Evolutionary conservation across 768 basidiomycete genomes (phyloP).

Genomic region (Pholiota microspora): DNA sequence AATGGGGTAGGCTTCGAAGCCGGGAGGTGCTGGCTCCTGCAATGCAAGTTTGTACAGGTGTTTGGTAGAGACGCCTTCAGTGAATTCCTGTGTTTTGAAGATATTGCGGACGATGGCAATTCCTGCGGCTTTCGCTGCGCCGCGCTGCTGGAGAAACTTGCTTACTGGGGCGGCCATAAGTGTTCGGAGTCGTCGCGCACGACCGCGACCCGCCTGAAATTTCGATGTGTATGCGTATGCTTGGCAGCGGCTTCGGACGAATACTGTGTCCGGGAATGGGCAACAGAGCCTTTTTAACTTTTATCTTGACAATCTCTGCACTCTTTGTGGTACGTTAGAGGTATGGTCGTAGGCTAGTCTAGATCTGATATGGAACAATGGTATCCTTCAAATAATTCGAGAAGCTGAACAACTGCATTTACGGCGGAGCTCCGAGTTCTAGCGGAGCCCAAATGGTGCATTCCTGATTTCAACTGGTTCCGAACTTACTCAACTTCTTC

Average conservation of each 20-base stretch:
- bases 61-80: slow-evolving; percentile 33
- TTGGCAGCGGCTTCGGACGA: slow-evolving; percentile 10
- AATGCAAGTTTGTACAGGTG: slow-evolving; percentile 37
- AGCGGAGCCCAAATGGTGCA: too few species aligned
- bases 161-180: neutral
- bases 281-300: too few species aligned
- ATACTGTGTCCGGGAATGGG: too few species aligned
- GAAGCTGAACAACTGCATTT: too few species aligned
- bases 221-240: slow-evolving; percentile 9
- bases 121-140: slow-evolving; percentile 15
- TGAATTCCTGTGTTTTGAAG: slow-evolving; percentile 23
- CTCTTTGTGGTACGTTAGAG: too few species aligned
- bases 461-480: too few species aligned
- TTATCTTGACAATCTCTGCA: too few species aligned
- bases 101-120: slow-evolving; percentile 29
- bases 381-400: too few species aligned
- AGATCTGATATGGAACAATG: too few species aligned
- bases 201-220: neutral
- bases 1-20: slow-evolving; percentile 22
- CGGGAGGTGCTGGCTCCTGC: slow-evolving; percentile 25
- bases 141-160: slow-evolving; percentile 14
- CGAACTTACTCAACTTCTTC: too few species aligned
- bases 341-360: too few species aligned
- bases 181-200: slow-evolving; percentile 1
- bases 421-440: too few species aligned